Evolutionary conservation across 192 early-diverging fungal genomes (phyloP), one percentile per base, ranked within the genome.

Genomic region (Coemansia sp.): DNA sequence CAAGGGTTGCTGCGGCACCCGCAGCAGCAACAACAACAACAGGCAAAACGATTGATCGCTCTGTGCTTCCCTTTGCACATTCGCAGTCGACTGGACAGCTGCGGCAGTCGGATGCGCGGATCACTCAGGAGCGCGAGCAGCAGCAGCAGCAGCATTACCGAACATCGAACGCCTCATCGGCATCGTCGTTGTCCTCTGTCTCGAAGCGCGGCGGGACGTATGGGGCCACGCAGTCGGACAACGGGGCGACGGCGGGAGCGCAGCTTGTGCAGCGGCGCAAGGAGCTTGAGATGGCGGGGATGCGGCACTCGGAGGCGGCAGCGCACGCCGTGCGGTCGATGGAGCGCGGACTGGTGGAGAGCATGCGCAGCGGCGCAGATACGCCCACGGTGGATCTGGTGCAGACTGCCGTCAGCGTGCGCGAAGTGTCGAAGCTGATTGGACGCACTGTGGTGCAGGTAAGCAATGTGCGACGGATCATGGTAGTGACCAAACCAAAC

Each of bases 401-500:
- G 62, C 87, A 90, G 68, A 89, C 89, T 2, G 87, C 88, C 0
- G 88, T 89, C 48, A 83, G 87, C 60, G 89, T 90, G 57, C 81
- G 89, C 48, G 88, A 90, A 64, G 85, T 90, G 19, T 88, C 89
- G 11, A 88, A 88, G 79, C 87, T 86, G 68, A 86, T 90, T 48
- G 88, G 89, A n/a, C 85, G 76, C 66, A 81, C 76, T 5, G 75
- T 77, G 44, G 84, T 85, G 64, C 76, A 77, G 61, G 62, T 84
- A 51, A 68, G 60, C 74, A 79, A 79, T 17, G 75, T 77, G 57
- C 67, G 70, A 40, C 65, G 71, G 68, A 85, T 91, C 7, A 90
- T 93, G 88, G 87, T 93, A 53, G 88, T 93, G 39, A 90, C 90
- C 2, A 93, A 93, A 71, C 90, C 89, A 20, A 85, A 86, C 25